phyloP scores from a whole-genome alignment of 257 asterid species.

The Cruciata laevipes region DNA sequence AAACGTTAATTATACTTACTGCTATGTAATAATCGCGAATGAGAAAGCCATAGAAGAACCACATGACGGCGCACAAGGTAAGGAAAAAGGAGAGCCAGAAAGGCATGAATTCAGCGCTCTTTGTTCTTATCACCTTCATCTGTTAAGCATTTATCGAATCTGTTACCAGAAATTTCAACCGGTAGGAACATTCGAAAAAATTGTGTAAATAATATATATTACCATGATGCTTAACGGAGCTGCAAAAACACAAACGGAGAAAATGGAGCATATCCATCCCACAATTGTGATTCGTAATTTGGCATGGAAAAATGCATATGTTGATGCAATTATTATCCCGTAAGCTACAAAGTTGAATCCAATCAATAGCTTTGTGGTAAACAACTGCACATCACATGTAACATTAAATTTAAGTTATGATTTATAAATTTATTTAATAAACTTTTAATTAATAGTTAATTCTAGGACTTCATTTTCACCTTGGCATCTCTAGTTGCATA shows the following conservation, averaged over 20 bases:
- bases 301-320: conserved; percentile 25
- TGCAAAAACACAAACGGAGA: conserved; percentile 62
- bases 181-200: not conserved
- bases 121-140: conserved; percentile 54
- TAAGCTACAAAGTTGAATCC: conserved; percentile 33
- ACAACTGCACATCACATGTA: conserved; percentile 31
- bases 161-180: not conserved
- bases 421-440: not conserved
- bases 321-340: conserved; percentile 31
- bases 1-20: conserved; percentile 38
- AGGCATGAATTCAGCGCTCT: conserved; percentile 85
- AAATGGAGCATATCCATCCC: conserved; percentile 78
- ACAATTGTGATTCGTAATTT: conserved; percentile 29
- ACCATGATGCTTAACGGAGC: conserved; percentile 92
- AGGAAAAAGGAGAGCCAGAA: conserved; percentile 62
- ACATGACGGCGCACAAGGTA: conserved; percentile 56
- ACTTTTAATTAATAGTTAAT: not conserved
- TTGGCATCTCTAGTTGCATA: conserved; percentile 53
- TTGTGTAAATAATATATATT: not conserved
- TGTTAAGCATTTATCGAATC: conserved; percentile 7
- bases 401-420: too few relatives aligned
- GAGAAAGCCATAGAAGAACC: conserved; percentile 75
- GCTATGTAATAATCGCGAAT: conserved; percentile 62
- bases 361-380: conserved; percentile 38
- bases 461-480: conserved; percentile 19